Evolutionary conservation across 2,329 filamentous ascomycete species (phyloP), one percentile per base, ranked within the genome.

Genomic region (Fusarium anthophilum): DNA sequence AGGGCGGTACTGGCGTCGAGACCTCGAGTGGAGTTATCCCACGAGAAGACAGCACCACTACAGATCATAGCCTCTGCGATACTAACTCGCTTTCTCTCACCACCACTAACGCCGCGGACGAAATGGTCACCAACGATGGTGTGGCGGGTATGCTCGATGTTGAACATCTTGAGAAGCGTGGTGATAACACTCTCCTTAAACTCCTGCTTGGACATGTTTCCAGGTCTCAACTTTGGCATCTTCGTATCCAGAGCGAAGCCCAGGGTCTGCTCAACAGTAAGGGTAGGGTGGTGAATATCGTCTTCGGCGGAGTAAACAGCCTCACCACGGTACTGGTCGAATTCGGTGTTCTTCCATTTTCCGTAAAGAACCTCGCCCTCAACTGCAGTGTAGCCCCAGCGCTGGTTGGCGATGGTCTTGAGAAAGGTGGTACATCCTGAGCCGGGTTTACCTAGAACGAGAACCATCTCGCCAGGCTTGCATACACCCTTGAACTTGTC

Each of bases 221-320:
- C 89, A 1, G 94, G 93, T 53, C 94, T 87, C 82, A 95, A 95
- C 22, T 92, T 91, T 11, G 95, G 94, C 20, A 94, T 92, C 83
- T 97, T 97, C 38, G 92, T 93, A 78, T 96, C 93, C 8, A 97
- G 84, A 0, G 95, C 95, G 79, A 98, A 98, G 2, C 90, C 91
- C 2, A 98, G 88, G 0, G 95, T 98, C 80, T 98, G 94, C 62
- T 93, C 92, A 6, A 98, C 95, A 0, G 94, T 96, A 30, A 98
- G 86, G 0, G 94, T 96, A 1, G 95, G 90, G 76, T 95, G 92
- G 76, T 98, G 94, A 28, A 96, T 87, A 76, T 98, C 95, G 74
- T 97, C 94, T 81, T 93, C 91, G 32, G 81, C 81, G 78, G 94
- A 96, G 84, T 97, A 97, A 9, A 96, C 91, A 2, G 93, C 92